phyloP scores from a whole-genome alignment of 1,139 yeast species.

The Scheffersomyces titani region DNA sequence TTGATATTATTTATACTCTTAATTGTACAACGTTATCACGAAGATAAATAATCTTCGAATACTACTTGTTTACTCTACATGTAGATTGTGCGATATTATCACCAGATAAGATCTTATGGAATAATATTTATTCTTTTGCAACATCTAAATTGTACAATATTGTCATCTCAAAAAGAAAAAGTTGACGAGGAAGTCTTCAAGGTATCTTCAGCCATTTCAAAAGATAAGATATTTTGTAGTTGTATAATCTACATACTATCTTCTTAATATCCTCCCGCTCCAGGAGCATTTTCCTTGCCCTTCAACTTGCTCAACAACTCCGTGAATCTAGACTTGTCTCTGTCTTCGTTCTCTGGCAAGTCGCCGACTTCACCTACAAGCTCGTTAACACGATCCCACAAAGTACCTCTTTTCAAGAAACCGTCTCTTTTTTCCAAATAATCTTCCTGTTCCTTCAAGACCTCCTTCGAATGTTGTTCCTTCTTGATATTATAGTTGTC shows the following conservation, averaged over 20 bases:
- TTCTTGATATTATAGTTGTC: slow-evolving; percentile 88
- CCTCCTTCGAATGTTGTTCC: slow-evolving; percentile 67
- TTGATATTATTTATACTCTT: background rate
- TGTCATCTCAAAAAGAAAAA: background rate
- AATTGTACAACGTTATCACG: background rate
- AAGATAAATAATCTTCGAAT: background rate
- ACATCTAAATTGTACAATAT: background rate
- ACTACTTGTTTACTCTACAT: background rate
- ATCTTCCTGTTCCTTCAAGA: slow-evolving; percentile 67
- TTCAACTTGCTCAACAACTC: slow-evolving; percentile 27
- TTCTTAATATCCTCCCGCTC: slow-evolving; percentile 27
- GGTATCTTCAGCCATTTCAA: background rate
- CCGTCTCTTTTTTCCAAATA: slow-evolving; percentile 78
- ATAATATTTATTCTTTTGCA: background rate
- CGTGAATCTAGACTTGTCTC: slow-evolving; percentile 28
- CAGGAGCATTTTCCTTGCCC: slow-evolving; percentile 31
- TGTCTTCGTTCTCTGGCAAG: slow-evolving; percentile 16
- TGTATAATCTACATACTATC: background rate
- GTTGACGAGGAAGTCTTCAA: background rate
- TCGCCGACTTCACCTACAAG: slow-evolving; percentile 48
- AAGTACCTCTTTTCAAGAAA: slow-evolving; percentile 72
- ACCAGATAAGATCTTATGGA: background rate
- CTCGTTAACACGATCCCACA: slow-evolving; percentile 83
- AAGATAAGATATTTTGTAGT: too few relatives aligned
- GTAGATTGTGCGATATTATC: background rate